Percentiles rank a stretch among this genome's conserved stretches.
These are phyloP conservation scores for Tetratostichococcus sp. DNA, from an alignment of 139 green algal genomes.

Conservation along the genomic window DNA sequence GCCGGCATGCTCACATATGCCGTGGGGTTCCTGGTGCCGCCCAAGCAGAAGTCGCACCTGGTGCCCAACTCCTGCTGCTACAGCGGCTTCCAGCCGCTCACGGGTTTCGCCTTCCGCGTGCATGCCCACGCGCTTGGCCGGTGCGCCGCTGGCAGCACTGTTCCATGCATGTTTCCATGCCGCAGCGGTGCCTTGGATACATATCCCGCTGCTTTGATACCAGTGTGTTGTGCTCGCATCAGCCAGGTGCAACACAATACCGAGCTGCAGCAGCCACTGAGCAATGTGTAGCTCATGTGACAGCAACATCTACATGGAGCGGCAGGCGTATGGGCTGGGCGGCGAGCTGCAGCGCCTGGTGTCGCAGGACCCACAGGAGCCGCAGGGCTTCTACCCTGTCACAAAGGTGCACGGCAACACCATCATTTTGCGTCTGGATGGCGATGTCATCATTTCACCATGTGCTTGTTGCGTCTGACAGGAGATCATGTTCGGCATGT, in stretches of 20 bases:
- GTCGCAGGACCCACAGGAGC: constrained; percentile 43
- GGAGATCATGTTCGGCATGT: too few relatives aligned
- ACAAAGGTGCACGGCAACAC: constrained; percentile 1
- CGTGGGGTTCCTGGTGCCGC: constrained; percentile 60
- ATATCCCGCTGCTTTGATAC: too few relatives aligned
- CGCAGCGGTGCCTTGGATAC: too few relatives aligned
- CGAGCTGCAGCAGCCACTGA: too few relatives aligned
- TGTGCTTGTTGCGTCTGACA: too few relatives aligned
- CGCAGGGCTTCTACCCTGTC: constrained; percentile 73
- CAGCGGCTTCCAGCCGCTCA: constrained; percentile 55
- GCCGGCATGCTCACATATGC: constrained; percentile 71
- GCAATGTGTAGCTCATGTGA: constrained; percentile 16
- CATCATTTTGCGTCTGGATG: too few relatives aligned
- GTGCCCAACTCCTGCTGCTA: constrained; percentile 81
- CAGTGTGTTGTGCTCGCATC: too few relatives aligned
- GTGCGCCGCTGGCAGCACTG: constrained; percentile 11
- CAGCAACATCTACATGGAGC: constrained; percentile 27
- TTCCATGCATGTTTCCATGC: too few relatives aligned
- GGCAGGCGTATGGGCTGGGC: neutral
- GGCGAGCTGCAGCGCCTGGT: constrained; percentile 8
- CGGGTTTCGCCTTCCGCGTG: constrained; percentile 76
- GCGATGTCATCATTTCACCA: too few relatives aligned
- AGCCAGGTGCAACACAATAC: too few relatives aligned
- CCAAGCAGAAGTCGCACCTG: constrained; percentile 28
- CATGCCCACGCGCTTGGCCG: constrained; percentile 80